Conservation (phyloP, 2,329 filamentous ascomycete species). For the Tricladium varicosporioides region DNA sequence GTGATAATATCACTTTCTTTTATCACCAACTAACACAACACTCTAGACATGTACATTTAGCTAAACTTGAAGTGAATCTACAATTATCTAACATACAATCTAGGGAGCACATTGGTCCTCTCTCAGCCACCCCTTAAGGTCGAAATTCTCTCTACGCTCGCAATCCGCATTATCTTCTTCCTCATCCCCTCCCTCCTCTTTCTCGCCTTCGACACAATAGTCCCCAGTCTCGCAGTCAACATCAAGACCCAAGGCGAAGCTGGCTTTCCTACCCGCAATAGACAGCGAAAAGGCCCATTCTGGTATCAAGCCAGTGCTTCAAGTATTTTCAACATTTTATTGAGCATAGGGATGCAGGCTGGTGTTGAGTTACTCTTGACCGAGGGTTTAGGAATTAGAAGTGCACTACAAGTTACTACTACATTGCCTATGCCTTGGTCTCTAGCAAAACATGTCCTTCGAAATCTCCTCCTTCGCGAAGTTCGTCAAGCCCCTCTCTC, state of each 20-base stretch:
- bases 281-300: conserved; percentile 34
- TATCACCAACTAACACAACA: conserved; percentile 33
- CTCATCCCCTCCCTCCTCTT: conserved; percentile 71
- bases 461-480: conserved; percentile 56
- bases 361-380: conserved; percentile 54
- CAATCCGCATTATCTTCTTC: conserved; percentile 68
- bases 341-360: conserved; percentile 53
- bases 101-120: conserved; percentile 69
- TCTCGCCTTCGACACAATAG: conserved; percentile 66
- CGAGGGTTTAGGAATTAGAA: conserved; percentile 49
- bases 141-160: conserved; percentile 69
- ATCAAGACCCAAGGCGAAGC: conserved; percentile 64
- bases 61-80: background rate
- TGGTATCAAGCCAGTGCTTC: conserved; percentile 50
- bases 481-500: conserved; percentile 35
- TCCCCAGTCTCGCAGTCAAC: conserved; percentile 66
- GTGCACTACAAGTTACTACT: conserved; percentile 56
- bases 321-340: conserved; percentile 52
- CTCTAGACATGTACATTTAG: conserved; percentile 54
- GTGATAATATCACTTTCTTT: conserved; percentile 32
- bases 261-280: conserved; percentile 46
- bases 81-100: background rate
- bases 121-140: conserved; percentile 73
- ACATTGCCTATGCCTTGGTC: conserved; percentile 61
- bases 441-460: conserved; percentile 52